Percentiles rank a stretch among this genome's conserved stretches.
phyloP scores from a whole-genome alignment of 306 rosid genomes.

The Myrica gale region DNA sequence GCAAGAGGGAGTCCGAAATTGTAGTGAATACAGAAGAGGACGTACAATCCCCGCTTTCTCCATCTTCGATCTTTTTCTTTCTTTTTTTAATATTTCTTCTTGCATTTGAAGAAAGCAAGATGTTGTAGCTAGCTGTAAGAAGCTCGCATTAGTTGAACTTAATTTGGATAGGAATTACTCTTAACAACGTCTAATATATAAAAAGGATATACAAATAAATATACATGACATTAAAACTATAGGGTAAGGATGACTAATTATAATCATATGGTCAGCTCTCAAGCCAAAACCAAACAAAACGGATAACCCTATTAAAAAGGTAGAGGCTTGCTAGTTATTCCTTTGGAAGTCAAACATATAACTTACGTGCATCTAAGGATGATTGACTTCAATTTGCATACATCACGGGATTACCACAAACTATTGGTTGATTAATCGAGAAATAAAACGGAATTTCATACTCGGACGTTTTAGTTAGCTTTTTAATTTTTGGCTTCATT shows the following conservation, averaged over 20 bases:
- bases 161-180: neutral
- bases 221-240: neutral
- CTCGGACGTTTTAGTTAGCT: neutral
- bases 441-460: too few relatives aligned
- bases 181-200: slow-evolving; percentile 6
- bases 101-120: slow-evolving; percentile 40
- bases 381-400: slow-evolving; percentile 15
- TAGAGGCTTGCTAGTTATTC: neutral
- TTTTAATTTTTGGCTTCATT: too few relatives aligned
- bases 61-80: neutral
- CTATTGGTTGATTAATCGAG: neutral
- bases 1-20: slow-evolving; percentile 27
- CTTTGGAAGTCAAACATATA: neutral
- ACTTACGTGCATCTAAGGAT: slow-evolving; percentile 25
- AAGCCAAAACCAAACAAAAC: neutral
- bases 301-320: neutral
- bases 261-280: too few relatives aligned
- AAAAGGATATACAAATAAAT: neutral
- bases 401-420: neutral
- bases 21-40: slow-evolving; percentile 23
- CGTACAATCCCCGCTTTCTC: slow-evolving; percentile 30
- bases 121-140: slow-evolving; percentile 4
- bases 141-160: slow-evolving; percentile 8
- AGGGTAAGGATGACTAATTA: neutral
- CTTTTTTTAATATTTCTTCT: slow-evolving; percentile 27